These are phyloP conservation scores for Solanum microdontum DNA, from an alignment of 257 asterid species.

Conservation along the genomic window DNA sequence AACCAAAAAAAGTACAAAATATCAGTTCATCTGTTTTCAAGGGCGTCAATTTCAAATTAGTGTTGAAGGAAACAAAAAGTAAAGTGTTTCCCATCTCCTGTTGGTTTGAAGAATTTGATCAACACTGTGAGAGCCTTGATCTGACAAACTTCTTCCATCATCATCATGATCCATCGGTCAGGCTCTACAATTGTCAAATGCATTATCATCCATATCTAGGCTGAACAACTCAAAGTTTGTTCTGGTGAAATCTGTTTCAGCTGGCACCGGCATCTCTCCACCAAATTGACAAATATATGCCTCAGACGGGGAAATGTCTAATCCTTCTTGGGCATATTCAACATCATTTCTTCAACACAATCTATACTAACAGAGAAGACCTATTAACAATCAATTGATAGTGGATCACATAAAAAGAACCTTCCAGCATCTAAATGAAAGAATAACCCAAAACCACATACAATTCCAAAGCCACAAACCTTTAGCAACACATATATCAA, in stretches of 20 bases:
- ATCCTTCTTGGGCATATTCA: constrained; percentile 36
- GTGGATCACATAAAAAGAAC: background rate
- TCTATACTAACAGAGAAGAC: constrained; percentile 25
- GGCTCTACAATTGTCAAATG: constrained; percentile 33
- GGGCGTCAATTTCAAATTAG: background rate
- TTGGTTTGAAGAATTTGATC: constrained; percentile 38
- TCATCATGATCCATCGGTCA: constrained; percentile 67
- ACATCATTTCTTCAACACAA: constrained; percentile 52
- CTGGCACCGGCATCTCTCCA: constrained; percentile 43
- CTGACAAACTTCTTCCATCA: constrained; percentile 42
- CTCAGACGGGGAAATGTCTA: constrained; percentile 71
- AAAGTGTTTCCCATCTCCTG: constrained; percentile 21
- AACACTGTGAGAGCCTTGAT: constrained; percentile 43
- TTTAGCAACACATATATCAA: constrained; percentile 63
- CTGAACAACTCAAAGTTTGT: constrained; percentile 25
- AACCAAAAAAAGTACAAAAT: background rate
- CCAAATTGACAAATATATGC: constrained; percentile 51
- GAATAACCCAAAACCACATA: constrained; percentile 2
- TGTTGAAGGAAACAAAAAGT: background rate
- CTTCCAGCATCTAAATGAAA: background rate
- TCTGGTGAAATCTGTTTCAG: constrained; percentile 35
- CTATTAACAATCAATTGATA: background rate
- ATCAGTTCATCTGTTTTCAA: background rate
- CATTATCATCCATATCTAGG: constrained; percentile 28
- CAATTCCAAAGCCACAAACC: constrained; percentile 31